Conservation (phyloP, 257 asterid genomes). For the Nicotiana sylvestris region DNA sequence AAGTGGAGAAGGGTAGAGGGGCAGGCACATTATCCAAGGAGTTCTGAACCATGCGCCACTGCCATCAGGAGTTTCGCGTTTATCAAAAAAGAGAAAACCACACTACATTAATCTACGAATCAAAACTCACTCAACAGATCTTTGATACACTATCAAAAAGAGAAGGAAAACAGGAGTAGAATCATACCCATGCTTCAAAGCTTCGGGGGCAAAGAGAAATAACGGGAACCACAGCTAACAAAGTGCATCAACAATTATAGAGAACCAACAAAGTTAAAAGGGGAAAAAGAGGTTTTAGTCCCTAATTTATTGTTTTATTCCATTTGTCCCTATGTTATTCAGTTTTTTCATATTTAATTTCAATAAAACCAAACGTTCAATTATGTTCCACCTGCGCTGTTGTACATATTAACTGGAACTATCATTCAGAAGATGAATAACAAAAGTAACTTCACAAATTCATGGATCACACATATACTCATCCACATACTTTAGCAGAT, state of each 20-base stretch:
- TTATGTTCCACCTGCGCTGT: not conserved
- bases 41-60: too few relatives aligned
- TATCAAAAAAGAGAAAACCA: too few relatives aligned
- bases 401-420: not conserved
- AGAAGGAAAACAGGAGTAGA: not conserved
- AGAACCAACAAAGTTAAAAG: not conserved
- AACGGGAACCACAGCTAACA: not conserved
- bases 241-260: not conserved
- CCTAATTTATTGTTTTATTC: not conserved
- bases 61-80: too few relatives aligned
- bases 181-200: not conserved
- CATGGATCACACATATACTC: not conserved
- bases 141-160: not conserved
- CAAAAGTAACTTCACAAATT: not conserved
- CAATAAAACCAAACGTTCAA: not conserved
- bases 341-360: not conserved
- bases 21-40: too few relatives aligned
- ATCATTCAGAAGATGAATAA: slow-evolving; percentile 7
- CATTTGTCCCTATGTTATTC: not conserved
- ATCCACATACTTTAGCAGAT: slow-evolving; percentile 6
- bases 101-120: not conserved
- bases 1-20: too few relatives aligned
- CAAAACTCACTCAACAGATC: not conserved
- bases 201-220: not conserved
- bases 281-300: not conserved